A percentile compares a stretch with the other conserved stretches of the same genome.
Conservation (phyloP, 2,329 filamentous ascomycete species). For the Pestalotiopsis sp. region DNA sequence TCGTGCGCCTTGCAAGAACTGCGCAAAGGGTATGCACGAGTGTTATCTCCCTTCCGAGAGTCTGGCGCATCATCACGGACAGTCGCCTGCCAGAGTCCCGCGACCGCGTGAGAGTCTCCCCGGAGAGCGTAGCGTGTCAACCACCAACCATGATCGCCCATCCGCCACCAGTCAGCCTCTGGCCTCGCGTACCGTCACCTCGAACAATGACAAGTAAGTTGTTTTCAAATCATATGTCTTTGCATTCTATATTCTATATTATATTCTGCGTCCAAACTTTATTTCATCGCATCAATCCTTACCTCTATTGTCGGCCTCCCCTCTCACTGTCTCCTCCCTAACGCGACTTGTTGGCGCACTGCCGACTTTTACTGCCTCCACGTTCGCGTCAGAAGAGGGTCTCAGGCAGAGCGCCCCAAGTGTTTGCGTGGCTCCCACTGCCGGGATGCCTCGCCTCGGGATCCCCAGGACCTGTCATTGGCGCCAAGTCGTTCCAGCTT, state of each 20-base stretch:
- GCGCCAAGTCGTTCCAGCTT: conserved; percentile 14
- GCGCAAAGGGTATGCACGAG: conserved; percentile 65
- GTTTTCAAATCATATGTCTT: too few species aligned
- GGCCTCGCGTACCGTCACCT: conserved; percentile 48
- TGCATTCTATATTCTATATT: conserved; percentile 21
- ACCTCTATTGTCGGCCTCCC: not conserved
- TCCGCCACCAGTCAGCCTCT: conserved; percentile 42
- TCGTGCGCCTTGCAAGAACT: conserved; percentile 65
- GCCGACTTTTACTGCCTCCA: conserved; percentile 9
- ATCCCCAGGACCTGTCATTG: conserved; percentile 14
- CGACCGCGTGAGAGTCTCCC: conserved; percentile 57
- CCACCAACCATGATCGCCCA: conserved; percentile 45
- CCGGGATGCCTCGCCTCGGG: conserved; percentile 18
- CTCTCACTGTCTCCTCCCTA: not conserved
- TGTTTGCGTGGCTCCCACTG: conserved; percentile 13
- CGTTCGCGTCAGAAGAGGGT: conserved; percentile 14
- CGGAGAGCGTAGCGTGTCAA: conserved; percentile 50
- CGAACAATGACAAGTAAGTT: conserved; percentile 57
- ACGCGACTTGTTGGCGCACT: not conserved
- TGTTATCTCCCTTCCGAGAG: conserved; percentile 65
- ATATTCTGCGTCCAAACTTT: conserved; percentile 8
- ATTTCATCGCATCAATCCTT: not conserved
- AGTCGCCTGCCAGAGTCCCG: conserved; percentile 58
- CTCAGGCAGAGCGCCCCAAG: conserved; percentile 14
- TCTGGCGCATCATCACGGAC: conserved; percentile 61